Percentiles rank a stretch among this genome's conserved stretches.
Evolutionary conservation across 2,329 filamentous ascomycete genomes (phyloP).

Genomic region (Ophiostoma himal-ulmi): DNA sequence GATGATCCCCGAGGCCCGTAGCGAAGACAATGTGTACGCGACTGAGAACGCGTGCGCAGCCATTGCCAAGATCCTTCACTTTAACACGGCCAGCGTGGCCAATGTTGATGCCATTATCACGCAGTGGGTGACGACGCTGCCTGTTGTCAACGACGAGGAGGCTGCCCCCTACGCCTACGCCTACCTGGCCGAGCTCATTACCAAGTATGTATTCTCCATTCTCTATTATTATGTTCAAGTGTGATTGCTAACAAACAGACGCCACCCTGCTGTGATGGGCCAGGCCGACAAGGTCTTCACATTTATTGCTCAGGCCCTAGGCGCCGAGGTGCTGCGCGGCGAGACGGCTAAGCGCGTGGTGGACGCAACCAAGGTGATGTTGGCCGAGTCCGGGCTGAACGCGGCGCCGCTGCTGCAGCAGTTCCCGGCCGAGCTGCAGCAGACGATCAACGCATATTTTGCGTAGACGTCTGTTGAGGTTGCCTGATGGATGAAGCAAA

Average conservation of each 20-base stretch:
- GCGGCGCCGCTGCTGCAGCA: conserved; percentile 68
- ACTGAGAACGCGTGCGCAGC: conserved; percentile 96
- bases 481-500: not conserved
- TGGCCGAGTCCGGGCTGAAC: conserved; percentile 68
- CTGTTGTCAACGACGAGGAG: conserved; percentile 92
- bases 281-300: conserved; percentile 79
- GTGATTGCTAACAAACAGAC: conserved; percentile 46
- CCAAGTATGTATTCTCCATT: conserved; percentile 64
- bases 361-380: conserved; percentile 68
- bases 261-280: conserved; percentile 72
- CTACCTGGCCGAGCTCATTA: conserved; percentile 85
- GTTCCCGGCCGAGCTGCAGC: conserved; percentile 74
- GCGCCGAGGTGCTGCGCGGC: conserved; percentile 83
- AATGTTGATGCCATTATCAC: conserved; percentile 69
- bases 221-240: not conserved
- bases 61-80: conserved; percentile 95
- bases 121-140: conserved; percentile 88
- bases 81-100: conserved; percentile 69
- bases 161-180: conserved; percentile 93
- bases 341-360: conserved; percentile 74
- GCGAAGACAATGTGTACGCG: conserved; percentile 91
- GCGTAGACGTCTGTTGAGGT: conserved; percentile 17
- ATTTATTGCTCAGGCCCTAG: conserved; percentile 79
- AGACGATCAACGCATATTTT: conserved; percentile 73
- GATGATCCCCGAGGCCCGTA: conserved; percentile 71